Evolutionary conservation across 2,329 filamentous ascomycete species (phyloP).

Genomic region (Chalaropsis thielavioides): DNA sequence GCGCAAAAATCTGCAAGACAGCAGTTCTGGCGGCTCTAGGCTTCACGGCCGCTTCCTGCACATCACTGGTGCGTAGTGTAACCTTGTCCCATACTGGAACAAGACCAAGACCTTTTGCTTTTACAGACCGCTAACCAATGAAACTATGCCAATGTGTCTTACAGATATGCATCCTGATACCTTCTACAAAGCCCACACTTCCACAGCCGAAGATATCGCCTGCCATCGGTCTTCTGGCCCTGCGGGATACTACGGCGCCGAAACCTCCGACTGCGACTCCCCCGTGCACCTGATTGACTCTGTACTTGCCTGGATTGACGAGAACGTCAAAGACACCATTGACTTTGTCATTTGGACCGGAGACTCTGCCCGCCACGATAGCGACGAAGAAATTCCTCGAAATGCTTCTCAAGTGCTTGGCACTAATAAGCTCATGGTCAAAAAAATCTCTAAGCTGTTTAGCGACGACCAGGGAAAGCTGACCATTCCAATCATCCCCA

Average conservation of each 20-base stretch:
- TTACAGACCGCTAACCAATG: constrained; percentile 1
- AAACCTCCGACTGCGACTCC: constrained; percentile 78
- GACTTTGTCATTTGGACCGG: constrained; percentile 93
- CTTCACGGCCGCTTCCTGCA: constrained; percentile 69
- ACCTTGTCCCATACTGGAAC: neutral
- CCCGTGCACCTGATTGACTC: constrained; percentile 68
- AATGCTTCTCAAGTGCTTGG: constrained; percentile 59
- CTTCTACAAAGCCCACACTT: constrained; percentile 68
- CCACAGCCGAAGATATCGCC: constrained; percentile 49
- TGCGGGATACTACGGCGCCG: constrained; percentile 70
- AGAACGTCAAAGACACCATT: constrained; percentile 60
- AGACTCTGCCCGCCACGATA: constrained; percentile 80
- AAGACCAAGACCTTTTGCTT: constrained; percentile 16
- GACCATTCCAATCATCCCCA: constrained; percentile 70
- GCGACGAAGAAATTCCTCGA: constrained; percentile 66
- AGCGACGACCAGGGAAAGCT: constrained; percentile 41
- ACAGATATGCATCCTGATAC: constrained; percentile 84
- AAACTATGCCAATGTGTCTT: neutral
- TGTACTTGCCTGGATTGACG: constrained; percentile 77
- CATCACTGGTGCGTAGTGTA: constrained; percentile 54
- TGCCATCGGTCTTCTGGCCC: constrained; percentile 69
- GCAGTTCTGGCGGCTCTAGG: neutral
- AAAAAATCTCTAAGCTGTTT: constrained; percentile 65
- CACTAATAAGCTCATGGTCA: constrained; percentile 60
- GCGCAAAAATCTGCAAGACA: neutral